Percentiles rank a stretch among this genome's conserved stretches.
phyloP scores from a whole-genome alignment of 164 flowering plant genomes.

The Nymphaea thermarum region DNA sequence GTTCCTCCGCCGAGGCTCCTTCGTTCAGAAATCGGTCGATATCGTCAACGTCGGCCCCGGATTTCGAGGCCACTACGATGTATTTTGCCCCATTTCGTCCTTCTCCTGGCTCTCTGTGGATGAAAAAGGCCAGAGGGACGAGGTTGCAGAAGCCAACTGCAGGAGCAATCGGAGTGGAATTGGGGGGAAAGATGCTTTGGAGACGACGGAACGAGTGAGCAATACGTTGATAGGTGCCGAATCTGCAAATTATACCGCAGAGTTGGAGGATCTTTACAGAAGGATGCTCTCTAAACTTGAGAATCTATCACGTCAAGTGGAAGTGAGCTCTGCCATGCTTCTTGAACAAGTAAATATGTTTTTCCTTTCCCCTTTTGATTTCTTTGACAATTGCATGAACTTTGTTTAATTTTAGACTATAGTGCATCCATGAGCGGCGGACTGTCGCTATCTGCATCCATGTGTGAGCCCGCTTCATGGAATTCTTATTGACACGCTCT shows the following conservation, averaged over 20 bases:
- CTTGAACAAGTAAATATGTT: constrained; percentile 42
- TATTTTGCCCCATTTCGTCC: constrained; percentile 46
- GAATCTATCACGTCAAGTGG: constrained; percentile 49
- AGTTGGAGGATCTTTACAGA: constrained; percentile 69
- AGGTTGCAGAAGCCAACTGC: constrained; percentile 12
- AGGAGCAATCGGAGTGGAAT: constrained; percentile 44
- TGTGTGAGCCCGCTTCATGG: no score
- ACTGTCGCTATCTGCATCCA: no score
- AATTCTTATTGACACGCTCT: no score
- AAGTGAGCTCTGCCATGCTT: constrained; percentile 45
- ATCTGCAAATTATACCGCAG: constrained; percentile 34
- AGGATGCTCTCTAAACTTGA: constrained; percentile 72
- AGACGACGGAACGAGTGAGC: constrained; percentile 32
- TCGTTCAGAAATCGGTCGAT: constrained; percentile 43
- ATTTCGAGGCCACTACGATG: constrained; percentile 61
- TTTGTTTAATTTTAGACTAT: no score
- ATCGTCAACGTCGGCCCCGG: constrained; percentile 78
- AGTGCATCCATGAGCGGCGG: no score
- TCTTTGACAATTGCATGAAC: no score
- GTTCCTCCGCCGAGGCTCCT: constrained; percentile 16
- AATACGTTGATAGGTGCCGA: constrained; percentile 40
- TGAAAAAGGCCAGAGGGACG: constrained; percentile 27
- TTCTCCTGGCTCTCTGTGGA: constrained; percentile 42
- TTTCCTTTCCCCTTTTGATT: no score
- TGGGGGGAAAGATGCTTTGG: constrained; percentile 46